Conservation (phyloP, 2,329 filamentous ascomycete species). For the Rhinocladiella similis region DNA sequence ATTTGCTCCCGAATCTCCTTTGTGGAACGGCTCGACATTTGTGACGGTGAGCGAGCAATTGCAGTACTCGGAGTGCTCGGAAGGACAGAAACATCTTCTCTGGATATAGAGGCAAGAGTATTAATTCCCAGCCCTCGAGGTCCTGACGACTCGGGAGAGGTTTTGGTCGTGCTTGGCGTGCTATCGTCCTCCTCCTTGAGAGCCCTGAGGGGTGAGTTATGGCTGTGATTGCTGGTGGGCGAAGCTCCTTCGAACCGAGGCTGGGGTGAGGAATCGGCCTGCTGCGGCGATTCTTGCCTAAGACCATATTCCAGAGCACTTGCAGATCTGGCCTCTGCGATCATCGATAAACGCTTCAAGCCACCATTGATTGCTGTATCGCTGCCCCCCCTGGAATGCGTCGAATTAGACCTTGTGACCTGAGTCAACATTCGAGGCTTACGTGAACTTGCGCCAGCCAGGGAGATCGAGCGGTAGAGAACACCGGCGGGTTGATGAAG, state of each 20-base stretch:
- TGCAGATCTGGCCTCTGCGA: slow-evolving; percentile 26
- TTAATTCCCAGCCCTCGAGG: slow-evolving; percentile 28
- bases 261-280: slow-evolving; percentile 8
- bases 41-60: slow-evolving; percentile 19
- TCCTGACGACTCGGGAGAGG: slow-evolving; percentile 23
- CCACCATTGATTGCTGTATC: slow-evolving; percentile 38
- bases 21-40: slow-evolving; percentile 26
- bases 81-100: slow-evolving; percentile 22
- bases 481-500: slow-evolving; percentile 42
- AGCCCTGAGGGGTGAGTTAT: slow-evolving; percentile 26
- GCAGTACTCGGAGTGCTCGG: slow-evolving; percentile 20
- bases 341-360: slow-evolving; percentile 25
- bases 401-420: slow-evolving; percentile 33
- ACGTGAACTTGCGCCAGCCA: slow-evolving; percentile 24
- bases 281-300: slow-evolving; percentile 24
- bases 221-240: slow-evolving; percentile 23
- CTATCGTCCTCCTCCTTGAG: slow-evolving; percentile 26
- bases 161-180: slow-evolving; percentile 25
- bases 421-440: slow-evolving; percentile 20
- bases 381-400: slow-evolving; percentile 43
- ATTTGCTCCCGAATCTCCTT: slow-evolving; percentile 75
- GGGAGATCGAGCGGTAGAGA: slow-evolving; percentile 44
- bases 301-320: slow-evolving; percentile 30
- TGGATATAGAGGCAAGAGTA: slow-evolving; percentile 18
- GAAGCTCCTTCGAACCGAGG: slow-evolving; percentile 11